Evolutionary conservation across 2,329 filamentous ascomycete species (phyloP).

Genomic region (Pyrenophora graminea): DNA sequence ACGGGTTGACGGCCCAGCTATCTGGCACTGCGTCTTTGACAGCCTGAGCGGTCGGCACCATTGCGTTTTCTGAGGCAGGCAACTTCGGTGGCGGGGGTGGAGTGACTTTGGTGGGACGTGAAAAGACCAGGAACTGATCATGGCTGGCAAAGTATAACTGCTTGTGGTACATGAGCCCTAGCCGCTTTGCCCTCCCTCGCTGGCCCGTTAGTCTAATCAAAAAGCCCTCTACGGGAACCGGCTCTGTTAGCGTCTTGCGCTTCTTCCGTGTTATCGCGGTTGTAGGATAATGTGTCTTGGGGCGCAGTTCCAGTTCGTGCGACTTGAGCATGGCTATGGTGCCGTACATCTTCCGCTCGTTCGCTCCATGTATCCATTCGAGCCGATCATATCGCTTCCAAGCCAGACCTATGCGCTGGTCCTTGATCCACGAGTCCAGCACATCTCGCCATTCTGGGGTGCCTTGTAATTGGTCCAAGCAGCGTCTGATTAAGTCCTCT

Average conservation of each 20-base stretch:
- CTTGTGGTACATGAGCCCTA: constrained; percentile 67
- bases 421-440: constrained; percentile 61
- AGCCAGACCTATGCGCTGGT: constrained; percentile 65
- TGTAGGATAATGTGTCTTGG: constrained; percentile 67
- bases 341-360: constrained; percentile 71
- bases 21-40: constrained; percentile 63
- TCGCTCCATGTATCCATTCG: constrained; percentile 69
- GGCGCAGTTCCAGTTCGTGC: constrained; percentile 68
- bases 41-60: constrained; percentile 59
- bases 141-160: constrained; percentile 68
- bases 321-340: constrained; percentile 69
- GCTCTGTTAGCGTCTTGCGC: constrained; percentile 57
- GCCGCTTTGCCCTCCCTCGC: constrained; percentile 60
- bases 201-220: constrained; percentile 68
- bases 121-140: constrained; percentile 66
- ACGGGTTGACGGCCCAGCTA: constrained; percentile 66
- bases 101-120: constrained; percentile 60
- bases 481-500: constrained; percentile 59
- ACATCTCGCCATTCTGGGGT: constrained; percentile 64
- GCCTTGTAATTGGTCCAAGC: constrained; percentile 62
- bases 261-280: constrained; percentile 48
- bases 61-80: constrained; percentile 48
- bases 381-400: constrained; percentile 72
- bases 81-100: constrained; percentile 63
- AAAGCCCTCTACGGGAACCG: constrained; percentile 67